Evolutionary conservation across 2,329 filamentous ascomycete species (phyloP), one percentile per base, ranked within the genome.

Genomic region (Septoria linicola): DNA sequence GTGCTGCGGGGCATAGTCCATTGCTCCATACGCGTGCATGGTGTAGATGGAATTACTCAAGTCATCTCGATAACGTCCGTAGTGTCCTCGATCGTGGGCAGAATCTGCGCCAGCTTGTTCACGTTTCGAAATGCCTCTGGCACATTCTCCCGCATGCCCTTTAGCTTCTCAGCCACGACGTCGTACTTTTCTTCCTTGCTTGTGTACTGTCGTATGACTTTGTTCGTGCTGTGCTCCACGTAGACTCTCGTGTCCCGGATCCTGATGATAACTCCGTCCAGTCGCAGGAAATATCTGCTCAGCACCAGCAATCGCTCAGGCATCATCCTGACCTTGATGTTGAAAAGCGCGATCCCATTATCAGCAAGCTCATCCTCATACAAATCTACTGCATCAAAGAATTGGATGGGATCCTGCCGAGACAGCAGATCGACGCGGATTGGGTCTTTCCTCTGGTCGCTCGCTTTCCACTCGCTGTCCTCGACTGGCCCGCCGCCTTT

Each of bases 301-400:
- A 99, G 80, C 54, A 99, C 76, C 49, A 99, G 78, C 72, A 99
- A 83, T 49, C 93, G 80, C 63, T 85, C 82, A 49, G 91, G 89
- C 85, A 97, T 96, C 50, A 97, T 92, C 53, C 93, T 80, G 43
- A 97, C 76, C 76, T 99, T 99, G 72, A 87, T 89, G 56, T 85
- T 95, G 52, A 95, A 78, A 67, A 96, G 80, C 23, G 89, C 89
- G 62, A 97, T 93, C 55, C 93, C 93, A 67, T 99, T 99, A 71
- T 99, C 93, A 54, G 96, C 93, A 40, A 99, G 81, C 76, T 99
- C 93, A 73, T 95, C 95, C 74, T 99, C 93, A 70, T 95, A 99
- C 41, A 99, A 79, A 63, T 96, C 84, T 32, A 99, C 89, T 63
- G 97, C 90, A 73, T 97, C 92, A 68, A 95, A 95, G 78, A 97